phyloP scores from a whole-genome alignment of 176 grass and related monocot species.

The Otatea glauca region DNA sequence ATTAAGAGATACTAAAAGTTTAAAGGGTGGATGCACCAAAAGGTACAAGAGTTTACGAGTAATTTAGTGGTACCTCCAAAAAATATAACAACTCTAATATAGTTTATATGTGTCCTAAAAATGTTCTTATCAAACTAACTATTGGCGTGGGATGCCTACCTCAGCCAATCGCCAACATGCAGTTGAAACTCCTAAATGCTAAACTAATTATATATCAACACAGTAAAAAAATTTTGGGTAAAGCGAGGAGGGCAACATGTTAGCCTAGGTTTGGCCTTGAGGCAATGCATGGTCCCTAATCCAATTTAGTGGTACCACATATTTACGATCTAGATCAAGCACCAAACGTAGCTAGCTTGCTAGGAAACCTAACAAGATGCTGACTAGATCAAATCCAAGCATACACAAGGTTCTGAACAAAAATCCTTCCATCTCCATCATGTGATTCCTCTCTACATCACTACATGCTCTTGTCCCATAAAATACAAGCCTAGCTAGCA shows the following conservation, averaged over 20 bases:
- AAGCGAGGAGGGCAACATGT: too few species aligned
- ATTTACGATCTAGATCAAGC: neutral
- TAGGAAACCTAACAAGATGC: neutral
- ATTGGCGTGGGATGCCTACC: neutral
- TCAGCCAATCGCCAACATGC: neutral
- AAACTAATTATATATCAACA: too few species aligned
- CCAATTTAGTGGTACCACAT: neutral
- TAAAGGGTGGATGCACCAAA: too few species aligned
- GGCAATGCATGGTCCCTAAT: neutral
- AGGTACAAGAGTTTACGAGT: too few species aligned
- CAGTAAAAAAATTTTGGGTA: too few species aligned
- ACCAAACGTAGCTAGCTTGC: neutral
- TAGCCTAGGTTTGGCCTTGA: neutral
- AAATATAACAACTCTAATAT: too few species aligned
- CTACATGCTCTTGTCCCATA: slow-evolving; percentile 23
- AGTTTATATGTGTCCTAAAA: neutral
- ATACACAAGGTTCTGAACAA: slow-evolving; percentile 1
- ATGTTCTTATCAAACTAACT: neutral
- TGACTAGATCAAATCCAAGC: slow-evolving; percentile 23
- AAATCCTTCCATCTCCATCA: slow-evolving; percentile 27
- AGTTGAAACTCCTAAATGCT: too few species aligned
- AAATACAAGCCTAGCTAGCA: slow-evolving; percentile 31
- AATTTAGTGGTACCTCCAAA: too few species aligned
- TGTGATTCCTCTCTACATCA: slow-evolving; percentile 47
- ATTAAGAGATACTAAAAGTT: too few species aligned